Percentiles rank a stretch among this genome's conserved stretches.
phyloP scores from a whole-genome alignment of 2,329 filamentous ascomycete genomes.

The Alternaria sp. region DNA sequence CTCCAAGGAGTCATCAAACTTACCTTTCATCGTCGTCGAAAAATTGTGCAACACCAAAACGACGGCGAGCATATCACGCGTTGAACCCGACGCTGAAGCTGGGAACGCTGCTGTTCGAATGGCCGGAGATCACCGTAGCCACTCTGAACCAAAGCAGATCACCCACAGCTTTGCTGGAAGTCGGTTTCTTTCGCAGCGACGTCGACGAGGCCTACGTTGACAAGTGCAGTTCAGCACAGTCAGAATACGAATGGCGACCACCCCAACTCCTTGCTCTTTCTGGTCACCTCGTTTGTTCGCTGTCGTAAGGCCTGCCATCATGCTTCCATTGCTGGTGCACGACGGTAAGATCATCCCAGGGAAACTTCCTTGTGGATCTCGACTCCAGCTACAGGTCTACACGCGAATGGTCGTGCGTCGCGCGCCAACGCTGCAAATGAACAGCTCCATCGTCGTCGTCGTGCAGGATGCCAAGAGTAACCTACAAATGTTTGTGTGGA shows the following conservation, averaged over 20 bases:
- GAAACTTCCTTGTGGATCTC: neutral
- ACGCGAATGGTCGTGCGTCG: neutral
- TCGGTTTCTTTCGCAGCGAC: too few species aligned
- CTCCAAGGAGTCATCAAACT: neutral
- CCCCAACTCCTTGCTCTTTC: neutral
- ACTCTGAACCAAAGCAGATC: neutral
- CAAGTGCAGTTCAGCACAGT: neutral
- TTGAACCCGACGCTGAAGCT: neutral
- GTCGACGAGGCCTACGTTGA: neutral
- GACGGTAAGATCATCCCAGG: neutral
- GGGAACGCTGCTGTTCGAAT: neutral
- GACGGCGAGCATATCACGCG: neutral
- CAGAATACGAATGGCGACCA: neutral
- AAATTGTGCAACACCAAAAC: neutral
- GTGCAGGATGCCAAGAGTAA: neutral
- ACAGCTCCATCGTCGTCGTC: neutral
- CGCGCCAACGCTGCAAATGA: neutral
- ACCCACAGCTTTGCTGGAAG: neutral
- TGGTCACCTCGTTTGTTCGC: neutral
- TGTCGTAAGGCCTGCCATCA: neutral
- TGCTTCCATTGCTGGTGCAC: neutral
- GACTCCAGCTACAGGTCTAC: neutral
- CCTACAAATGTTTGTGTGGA: neutral
- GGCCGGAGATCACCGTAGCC: conserved; percentile 1
- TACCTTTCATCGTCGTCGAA: neutral